Evolutionary conservation across 345 rosid species (phyloP).

Genomic region (Pugionium cornutum): DNA sequence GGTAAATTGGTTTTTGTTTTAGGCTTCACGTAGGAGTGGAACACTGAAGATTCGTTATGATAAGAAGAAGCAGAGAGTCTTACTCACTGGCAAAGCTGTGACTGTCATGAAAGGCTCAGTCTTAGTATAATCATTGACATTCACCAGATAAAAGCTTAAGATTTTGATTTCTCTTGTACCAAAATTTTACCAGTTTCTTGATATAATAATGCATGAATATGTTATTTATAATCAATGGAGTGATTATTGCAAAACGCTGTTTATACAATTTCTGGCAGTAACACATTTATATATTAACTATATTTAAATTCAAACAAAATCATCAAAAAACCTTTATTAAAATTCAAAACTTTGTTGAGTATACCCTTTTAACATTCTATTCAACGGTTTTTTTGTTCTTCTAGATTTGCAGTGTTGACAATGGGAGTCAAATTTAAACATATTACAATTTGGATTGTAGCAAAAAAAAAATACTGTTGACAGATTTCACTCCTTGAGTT

Average conservation of each 20-base stretch:
- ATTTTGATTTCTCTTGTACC: constrained; percentile 8
- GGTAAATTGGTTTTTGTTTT: not conserved
- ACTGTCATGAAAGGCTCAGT: constrained; percentile 57
- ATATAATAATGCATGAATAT: not conserved
- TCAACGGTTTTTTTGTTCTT: no score
- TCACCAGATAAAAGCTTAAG: not conserved
- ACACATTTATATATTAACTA: no score
- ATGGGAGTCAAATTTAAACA: no score
- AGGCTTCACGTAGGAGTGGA: constrained; percentile 64
- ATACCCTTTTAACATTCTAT: no score
- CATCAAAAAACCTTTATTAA: constrained; percentile 8
- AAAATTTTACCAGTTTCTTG: not conserved
- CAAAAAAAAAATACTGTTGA: not conserved
- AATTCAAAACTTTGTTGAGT: no score
- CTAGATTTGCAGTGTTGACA: no score
- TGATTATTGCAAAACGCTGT: no score
- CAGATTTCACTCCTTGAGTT: constrained; percentile 3
- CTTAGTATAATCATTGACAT: constrained; percentile 40
- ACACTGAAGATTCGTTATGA: constrained; percentile 49
- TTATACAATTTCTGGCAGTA: no score
- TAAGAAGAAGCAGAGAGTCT: constrained; percentile 49
- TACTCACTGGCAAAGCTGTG: constrained; percentile 58
- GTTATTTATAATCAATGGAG: no score
- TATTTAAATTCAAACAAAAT: not conserved
- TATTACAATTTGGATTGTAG: no score